Base-by-base conservation (phyloP, 441 rosid species). In the Biscutella laevigata region DNA sequence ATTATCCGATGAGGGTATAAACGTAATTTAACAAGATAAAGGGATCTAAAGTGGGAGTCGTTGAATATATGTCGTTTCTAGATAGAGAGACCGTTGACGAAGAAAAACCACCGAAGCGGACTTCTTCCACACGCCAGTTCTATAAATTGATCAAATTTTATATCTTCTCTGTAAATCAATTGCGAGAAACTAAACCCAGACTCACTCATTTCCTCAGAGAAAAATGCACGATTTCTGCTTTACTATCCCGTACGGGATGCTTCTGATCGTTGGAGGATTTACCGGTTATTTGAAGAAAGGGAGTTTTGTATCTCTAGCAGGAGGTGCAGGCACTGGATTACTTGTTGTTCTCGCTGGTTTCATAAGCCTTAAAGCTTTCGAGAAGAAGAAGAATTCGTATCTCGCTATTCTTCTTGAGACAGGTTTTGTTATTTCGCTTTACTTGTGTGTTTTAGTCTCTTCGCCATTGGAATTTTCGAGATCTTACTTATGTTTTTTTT, bases 161-260 rank as follows among this genome's bases (percentile, higher is more conserved):
- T n/a, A n/a, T n/a, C n/a, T n/a, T n/a, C n/a, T n/a, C n/a, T n/a
- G n/a, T n/a, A n/a, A n/a, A n/a, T n/a, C n/a, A n/a, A n/a, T n/a
- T n/a, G n/a, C 20, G 20, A 17, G 1, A 17, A 56, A 35, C 17
- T 53, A 40, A 37, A 21, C 48, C 27, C 29, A 29, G 39, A 17
- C 3, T 17, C 20, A 17, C 20, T 17, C 20, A 17, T 17, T 17
- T 17, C 3, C 20, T 17, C 20, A 3, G 20, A 17, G 20, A 17
- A 17, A 1, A 59, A 86, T 91, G 98, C 90, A 85, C 59, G 96
- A 91, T 68, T 91, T 91, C 67, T 91, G 95, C 76, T 77, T 91
- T 71, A 87, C 96, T 32, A 78, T 88, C 73, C 96, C 98, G 24
- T 91, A 91, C 61, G 96, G 95, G 19, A 35, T 91, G 69, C 55